phyloP scores from a whole-genome alignment of 306 rosid genomes.

The Fragaria ananassa region DNA sequence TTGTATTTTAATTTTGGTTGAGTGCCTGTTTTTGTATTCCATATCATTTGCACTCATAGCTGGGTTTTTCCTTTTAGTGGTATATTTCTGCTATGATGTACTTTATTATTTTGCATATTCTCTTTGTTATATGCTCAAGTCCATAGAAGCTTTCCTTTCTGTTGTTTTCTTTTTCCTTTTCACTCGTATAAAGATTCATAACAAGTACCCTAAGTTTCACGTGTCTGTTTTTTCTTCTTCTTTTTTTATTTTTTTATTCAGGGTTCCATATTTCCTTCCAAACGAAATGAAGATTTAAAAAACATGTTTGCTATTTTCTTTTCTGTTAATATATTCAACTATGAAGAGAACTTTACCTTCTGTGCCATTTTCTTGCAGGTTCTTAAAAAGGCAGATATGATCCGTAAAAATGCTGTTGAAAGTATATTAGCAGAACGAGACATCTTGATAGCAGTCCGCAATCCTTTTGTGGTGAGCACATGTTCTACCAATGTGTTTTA shows the following conservation, averaged over 20 bases:
- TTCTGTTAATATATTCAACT: constrained; percentile 7
- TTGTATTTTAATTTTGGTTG: neutral
- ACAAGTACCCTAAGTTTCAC: neutral
- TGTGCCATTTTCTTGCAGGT: constrained; percentile 50
- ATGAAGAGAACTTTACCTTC: constrained; percentile 9
- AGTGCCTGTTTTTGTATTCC: neutral
- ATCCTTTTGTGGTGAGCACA: constrained; percentile 98
- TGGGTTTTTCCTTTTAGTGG: neutral
- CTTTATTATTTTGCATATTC: neutral
- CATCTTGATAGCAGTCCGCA: constrained; percentile 96
- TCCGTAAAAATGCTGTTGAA: constrained; percentile 98
- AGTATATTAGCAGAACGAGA: constrained; percentile 98
- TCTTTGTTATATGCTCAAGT: neutral
- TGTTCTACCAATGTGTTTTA: constrained; percentile 33
- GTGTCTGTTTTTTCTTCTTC: no score
- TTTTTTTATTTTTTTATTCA: no score
- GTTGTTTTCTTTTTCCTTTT: neutral
- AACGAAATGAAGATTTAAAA: neutral
- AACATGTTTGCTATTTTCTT: neutral
- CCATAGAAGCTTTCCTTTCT: neutral
- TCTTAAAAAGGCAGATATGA: constrained; percentile 97
- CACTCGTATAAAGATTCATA: neutral
- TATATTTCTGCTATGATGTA: neutral
- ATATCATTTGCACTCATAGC: neutral
- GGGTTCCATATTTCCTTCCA: neutral